phyloP scores from a whole-genome alignment of 805 yeast species.

The Lipomyces anomalus region DNA sequence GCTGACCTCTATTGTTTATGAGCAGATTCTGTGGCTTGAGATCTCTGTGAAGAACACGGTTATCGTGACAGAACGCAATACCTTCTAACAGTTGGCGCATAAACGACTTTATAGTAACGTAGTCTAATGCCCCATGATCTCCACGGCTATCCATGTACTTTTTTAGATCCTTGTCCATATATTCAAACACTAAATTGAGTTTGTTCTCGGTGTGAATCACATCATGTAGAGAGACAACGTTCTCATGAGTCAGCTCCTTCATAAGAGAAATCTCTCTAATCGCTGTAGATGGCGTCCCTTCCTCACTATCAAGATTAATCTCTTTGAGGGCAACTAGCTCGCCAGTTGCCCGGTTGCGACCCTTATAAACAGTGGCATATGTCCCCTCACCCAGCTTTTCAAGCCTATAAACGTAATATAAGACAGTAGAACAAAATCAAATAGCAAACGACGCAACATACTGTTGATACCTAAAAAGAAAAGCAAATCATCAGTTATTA shows the following conservation, averaged over 20 bases:
- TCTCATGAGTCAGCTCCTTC: conserved; percentile 91
- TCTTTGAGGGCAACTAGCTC: conserved; percentile 92
- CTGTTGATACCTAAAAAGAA: conserved; percentile 6
- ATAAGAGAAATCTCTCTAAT: conserved; percentile 91
- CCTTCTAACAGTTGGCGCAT: conserved; percentile 93
- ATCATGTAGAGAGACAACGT: conserved; percentile 86
- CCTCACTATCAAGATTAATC: conserved; percentile 90
- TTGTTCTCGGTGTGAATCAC: conserved; percentile 97
- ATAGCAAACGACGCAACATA: background rate
- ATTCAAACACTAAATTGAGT: conserved; percentile 87
- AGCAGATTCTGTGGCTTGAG: conserved; percentile 92
- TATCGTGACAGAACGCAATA: conserved; percentile 79
- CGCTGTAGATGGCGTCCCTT: conserved; percentile 98
- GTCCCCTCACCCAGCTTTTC: conserved; percentile 94
- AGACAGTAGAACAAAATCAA: background rate
- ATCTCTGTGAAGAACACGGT: conserved; percentile 73
- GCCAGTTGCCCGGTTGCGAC: conserved; percentile 76
- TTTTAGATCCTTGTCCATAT: conserved; percentile 87
- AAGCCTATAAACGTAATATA: conserved; percentile 36
- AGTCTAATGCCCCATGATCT: conserved; percentile 63
- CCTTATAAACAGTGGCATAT: conserved; percentile 98
- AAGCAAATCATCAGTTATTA: background rate
- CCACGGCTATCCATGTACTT: conserved; percentile 90
- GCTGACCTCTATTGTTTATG: conserved; percentile 81
- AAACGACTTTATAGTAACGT: conserved; percentile 73